Evolutionary conservation across 257 asterid species (phyloP), one percentile per base, ranked within the genome.

Genomic region (Solanum paucissectum): DNA sequence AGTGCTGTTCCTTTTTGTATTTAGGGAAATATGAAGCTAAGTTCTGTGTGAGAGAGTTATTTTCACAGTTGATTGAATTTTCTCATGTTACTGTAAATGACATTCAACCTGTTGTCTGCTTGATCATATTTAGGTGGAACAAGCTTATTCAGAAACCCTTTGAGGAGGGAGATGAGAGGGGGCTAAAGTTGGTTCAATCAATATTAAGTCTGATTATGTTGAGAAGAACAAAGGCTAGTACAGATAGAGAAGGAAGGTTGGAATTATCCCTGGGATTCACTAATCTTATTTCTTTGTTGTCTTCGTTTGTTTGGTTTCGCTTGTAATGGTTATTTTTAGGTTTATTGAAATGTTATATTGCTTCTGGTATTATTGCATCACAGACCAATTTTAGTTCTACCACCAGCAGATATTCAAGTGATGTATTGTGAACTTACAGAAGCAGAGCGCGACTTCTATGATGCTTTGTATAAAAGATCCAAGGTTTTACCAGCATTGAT

Each of bases 151-250:
- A 95, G 93, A 97, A 94, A 88, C 99, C 99, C 88, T 97, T 94
- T 91, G 99, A 97, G 90, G 98, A 92, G 94, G 99, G 99, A 85
- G 98, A 97, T 87, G 98, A 90, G 93, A 93, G 98, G 89, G 98
- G 98, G 62, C 89, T 95, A 89, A 97, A 93, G 91, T 89, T 97
- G 91, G 96, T 95, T 38, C 98, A 95, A 83, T 95, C 98, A 71
- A 94, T 97, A 88, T 93, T 97, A 89, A 95, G 91, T 89, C 91
- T 97, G 89, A 95, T 97, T 87, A 97, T 97, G 99, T 89, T 97
- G 88, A 93, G 99, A 95, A 93, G 99, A 93, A 97, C 99, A 34
- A 97, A 97, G 90, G 92, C 91, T 87, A 95, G 98, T 94, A 94
- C 98, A 75, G 98, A 95, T 77, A 92, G 94, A 79, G 95, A 94